These are phyloP conservation scores for Mycena kentingensis DNA, from an alignment of 768 basidiomycete species.

Conservation along the genomic window DNA sequence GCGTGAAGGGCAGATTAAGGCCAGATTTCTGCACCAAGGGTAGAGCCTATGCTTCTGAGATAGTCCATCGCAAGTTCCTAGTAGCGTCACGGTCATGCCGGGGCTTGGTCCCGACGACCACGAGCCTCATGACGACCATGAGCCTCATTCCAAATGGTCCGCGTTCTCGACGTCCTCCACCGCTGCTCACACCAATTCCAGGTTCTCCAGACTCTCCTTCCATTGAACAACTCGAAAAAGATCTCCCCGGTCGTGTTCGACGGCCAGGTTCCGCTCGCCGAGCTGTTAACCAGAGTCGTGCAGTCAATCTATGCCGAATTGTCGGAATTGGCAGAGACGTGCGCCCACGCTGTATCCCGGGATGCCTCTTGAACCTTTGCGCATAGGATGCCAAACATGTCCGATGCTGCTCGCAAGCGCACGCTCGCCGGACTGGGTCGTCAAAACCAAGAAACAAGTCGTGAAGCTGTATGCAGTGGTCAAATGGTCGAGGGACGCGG, in stretches of 20 bases:
- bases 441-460: slow-evolving; percentile 87
- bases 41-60: slow-evolving; percentile 77
- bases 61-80: slow-evolving; percentile 72
- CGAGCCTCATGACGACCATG: not conserved
- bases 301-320: slow-evolving; percentile 84
- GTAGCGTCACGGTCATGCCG: no score
- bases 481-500: slow-evolving; percentile 86
- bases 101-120: no score
- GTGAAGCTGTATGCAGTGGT: slow-evolving; percentile 85
- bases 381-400: slow-evolving; percentile 75
- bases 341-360: slow-evolving; percentile 31
- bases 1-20: slow-evolving; percentile 82
- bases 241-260: slow-evolving; percentile 74
- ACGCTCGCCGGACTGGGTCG: slow-evolving; percentile 86
- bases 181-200: slow-evolving; percentile 24
- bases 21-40: slow-evolving; percentile 93
- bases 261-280: slow-evolving; percentile 72
- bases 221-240: slow-evolving; percentile 64
- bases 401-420: slow-evolving; percentile 77
- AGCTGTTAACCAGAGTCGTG: slow-evolving; percentile 73
- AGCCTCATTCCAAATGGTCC: slow-evolving; percentile 2
- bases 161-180: slow-evolving; percentile 6
- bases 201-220: slow-evolving; percentile 35
- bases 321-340: slow-evolving; percentile 86
- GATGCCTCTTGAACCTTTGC: slow-evolving; percentile 4